Conservation (phyloP, 1,139 yeast species). For the Geotrichum australiense region DNA sequence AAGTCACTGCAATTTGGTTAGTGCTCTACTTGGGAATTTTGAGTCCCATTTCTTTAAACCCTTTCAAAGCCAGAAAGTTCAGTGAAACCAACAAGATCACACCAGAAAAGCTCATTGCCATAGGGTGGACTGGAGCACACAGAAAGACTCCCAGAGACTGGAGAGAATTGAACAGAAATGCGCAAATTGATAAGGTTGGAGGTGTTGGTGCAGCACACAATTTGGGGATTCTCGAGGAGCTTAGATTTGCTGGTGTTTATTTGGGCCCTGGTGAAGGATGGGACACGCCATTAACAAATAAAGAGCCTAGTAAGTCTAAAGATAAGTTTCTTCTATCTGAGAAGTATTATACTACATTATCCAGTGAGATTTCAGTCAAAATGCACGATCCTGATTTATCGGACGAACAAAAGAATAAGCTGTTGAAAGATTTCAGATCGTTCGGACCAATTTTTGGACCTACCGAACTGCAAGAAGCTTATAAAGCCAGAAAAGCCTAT, state of each 20-base stretch:
- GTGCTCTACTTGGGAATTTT: conserved; percentile 61
- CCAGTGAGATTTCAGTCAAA: conserved; percentile 22
- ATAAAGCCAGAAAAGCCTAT: conserved; percentile 23
- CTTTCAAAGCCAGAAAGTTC: conserved; percentile 29
- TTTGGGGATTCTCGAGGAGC: conserved; percentile 56
- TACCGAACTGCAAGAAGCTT: conserved; percentile 23
- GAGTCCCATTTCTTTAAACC: conserved; percentile 62
- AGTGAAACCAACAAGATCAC: conserved; percentile 34
- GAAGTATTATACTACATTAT: conserved; percentile 25
- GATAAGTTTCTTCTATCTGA: conserved; percentile 27
- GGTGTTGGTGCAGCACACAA: conserved; percentile 75
- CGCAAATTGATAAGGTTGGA: conserved; percentile 56
- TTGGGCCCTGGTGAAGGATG: conserved; percentile 78
- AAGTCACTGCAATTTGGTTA: conserved; percentile 50
- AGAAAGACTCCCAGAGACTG: conserved; percentile 66
- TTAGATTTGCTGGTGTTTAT: conserved; percentile 50
- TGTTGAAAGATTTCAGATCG: conserved; percentile 25
- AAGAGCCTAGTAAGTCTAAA: conserved; percentile 16
- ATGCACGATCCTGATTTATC: conserved; percentile 19
- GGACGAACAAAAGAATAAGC: conserved; percentile 23
- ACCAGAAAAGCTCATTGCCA: conserved; percentile 47
- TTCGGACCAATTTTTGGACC: conserved; percentile 31
- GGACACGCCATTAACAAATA: conserved; percentile 25
- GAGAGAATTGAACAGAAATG: conserved; percentile 48
- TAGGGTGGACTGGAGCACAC: conserved; percentile 94